Percentiles rank a stretch among this genome's conserved stretches.
phyloP scores from a whole-genome alignment of 129 eudicot species.

The Lactuca saligna region DNA sequence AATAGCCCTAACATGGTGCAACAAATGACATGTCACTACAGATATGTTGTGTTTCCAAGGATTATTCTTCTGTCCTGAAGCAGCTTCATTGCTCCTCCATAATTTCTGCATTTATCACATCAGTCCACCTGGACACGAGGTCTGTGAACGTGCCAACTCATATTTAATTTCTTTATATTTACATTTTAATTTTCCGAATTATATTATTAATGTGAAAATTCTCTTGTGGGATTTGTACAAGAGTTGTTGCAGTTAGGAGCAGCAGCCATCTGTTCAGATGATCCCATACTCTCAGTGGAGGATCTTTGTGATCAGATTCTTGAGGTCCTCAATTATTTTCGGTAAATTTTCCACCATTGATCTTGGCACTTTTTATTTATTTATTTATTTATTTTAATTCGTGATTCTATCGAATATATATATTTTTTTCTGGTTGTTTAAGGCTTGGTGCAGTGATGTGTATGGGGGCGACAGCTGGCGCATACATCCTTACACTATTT shows the following conservation, averaged over 20 bases:
- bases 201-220: constrained; percentile 47
- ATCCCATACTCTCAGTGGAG: constrained; percentile 52
- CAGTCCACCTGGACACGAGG: constrained; percentile 99
- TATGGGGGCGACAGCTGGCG: constrained; percentile 98
- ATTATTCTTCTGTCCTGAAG: constrained; percentile 96
- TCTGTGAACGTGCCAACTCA: constrained; percentile 44
- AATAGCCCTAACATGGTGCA: too few relatives aligned
- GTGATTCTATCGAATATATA: too few relatives aligned
- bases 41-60: constrained; percentile 99
- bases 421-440: too few relatives aligned
- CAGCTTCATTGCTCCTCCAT: constrained; percentile 92
- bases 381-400: background rate
- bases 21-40: constrained; percentile 17
- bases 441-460: constrained; percentile 99
- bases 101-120: constrained; percentile 98
- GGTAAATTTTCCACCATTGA: constrained; percentile 31
- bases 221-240: constrained; percentile 55
- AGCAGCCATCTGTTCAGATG: constrained; percentile 58
- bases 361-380: too few relatives aligned
- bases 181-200: background rate
- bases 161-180: background rate
- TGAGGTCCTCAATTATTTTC: constrained; percentile 66
- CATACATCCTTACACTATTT: constrained; percentile 84
- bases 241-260: constrained; percentile 93
- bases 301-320: constrained; percentile 74